phyloP scores from a whole-genome alignment of 345 rosid genomes.

The Ceriops tagal region DNA sequence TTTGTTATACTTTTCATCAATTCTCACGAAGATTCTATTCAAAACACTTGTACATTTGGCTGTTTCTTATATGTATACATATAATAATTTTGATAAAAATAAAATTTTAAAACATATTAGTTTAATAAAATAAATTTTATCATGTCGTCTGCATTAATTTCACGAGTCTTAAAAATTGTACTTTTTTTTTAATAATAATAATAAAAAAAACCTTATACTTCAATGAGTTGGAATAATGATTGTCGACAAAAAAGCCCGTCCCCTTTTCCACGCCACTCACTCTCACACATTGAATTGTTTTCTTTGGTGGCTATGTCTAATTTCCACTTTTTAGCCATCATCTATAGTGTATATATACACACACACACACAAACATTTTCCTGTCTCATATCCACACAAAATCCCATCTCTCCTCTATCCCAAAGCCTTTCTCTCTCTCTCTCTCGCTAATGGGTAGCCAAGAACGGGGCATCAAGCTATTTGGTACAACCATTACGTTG shows the following conservation, averaged over 20 bases:
- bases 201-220: neutral
- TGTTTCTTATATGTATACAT: too few relatives aligned
- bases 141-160: too few relatives aligned
- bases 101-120: too few relatives aligned
- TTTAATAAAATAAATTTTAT: too few relatives aligned
- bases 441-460: constrained; percentile 45
- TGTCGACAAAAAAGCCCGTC: constrained; percentile 55
- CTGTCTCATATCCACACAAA: neutral
- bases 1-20: too few relatives aligned
- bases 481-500: constrained; percentile 69
- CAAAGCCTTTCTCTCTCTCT: constrained; percentile 4
- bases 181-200: too few relatives aligned
- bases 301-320: constrained; percentile 23
- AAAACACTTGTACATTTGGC: too few relatives aligned
- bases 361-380: neutral
- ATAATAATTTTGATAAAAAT: too few relatives aligned
- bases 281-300: constrained; percentile 5
- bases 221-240: constrained; percentile 52
- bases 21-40: too few relatives aligned
- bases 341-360: neutral
- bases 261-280: constrained; percentile 52
- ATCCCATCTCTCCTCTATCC: constrained; percentile 8
- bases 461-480: constrained; percentile 74
- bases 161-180: too few relatives aligned
- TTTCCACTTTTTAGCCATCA: neutral